Conservation (phyloP, 164 flowering plant species). For the Magnolia sinica region DNA sequence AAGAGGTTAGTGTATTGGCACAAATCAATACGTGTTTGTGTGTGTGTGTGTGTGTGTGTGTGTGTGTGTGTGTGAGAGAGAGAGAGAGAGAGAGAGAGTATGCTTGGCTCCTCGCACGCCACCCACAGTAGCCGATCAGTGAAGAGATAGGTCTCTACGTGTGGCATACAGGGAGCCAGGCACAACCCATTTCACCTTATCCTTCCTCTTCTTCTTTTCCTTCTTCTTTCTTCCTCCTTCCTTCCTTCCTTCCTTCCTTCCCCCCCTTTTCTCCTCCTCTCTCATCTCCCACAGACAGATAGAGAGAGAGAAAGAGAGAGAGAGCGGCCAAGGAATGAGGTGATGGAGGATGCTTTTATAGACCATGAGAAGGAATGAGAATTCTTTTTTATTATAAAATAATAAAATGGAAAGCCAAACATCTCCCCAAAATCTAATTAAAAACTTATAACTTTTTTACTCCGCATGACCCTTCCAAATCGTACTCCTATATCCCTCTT, state of each 20-base stretch:
- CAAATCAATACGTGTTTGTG: no score
- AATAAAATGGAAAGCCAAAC: not conserved
- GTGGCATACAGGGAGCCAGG: slow-evolving; percentile 61
- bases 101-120: slow-evolving; percentile 56
- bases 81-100: slow-evolving; percentile 26
- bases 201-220: not conserved
- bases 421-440: not conserved
- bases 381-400: not conserved
- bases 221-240: not conserved
- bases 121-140: slow-evolving; percentile 31
- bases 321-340: not conserved
- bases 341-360: slow-evolving; percentile 6
- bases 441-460: not conserved
- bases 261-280: not conserved
- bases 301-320: slow-evolving; percentile 6
- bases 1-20: no score
- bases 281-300: not conserved
- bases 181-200: slow-evolving; percentile 30
- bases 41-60: not conserved
- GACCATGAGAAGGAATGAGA: not conserved
- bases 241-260: no score
- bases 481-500: not conserved
- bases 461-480: not conserved
- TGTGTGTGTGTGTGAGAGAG: slow-evolving; percentile 8
- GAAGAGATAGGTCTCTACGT: slow-evolving; percentile 22